These are phyloP conservation scores for Clathrospora elynae DNA, from an alignment of 2,329 filamentous ascomycete genomes.

Conservation along the genomic window DNA sequence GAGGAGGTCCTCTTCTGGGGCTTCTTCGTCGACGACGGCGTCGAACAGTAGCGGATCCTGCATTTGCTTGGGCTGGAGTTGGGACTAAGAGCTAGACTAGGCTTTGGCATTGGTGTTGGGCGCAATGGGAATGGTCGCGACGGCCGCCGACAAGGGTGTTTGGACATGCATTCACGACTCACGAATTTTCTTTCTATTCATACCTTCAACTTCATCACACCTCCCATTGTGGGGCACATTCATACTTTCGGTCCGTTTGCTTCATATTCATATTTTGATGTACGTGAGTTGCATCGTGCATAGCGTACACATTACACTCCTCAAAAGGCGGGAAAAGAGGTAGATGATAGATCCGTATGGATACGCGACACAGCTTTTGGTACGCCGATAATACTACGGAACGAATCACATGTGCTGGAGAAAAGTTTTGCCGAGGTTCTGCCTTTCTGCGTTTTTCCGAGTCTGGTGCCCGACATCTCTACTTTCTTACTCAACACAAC, in stretches of 20 bases:
- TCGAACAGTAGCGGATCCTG: conserved; percentile 23
- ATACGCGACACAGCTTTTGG: conserved; percentile 18
- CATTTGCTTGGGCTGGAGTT: conserved; percentile 31
- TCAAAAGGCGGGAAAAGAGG: conserved; percentile 26
- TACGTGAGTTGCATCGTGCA: conserved; percentile 29
- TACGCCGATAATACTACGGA: conserved; percentile 22
- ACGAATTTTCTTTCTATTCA: conserved; percentile 40
- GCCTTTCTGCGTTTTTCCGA: conserved; percentile 17
- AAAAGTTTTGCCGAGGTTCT: conserved; percentile 23
- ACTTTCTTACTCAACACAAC: conserved; percentile 4
- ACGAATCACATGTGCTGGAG: conserved; percentile 31
- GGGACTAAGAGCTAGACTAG: conserved; percentile 30
- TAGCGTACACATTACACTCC: conserved; percentile 22
- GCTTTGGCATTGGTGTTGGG: conserved; percentile 42
- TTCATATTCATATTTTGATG: conserved; percentile 22
- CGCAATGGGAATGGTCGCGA: conserved; percentile 26
- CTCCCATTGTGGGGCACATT: conserved; percentile 12
- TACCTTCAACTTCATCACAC: conserved; percentile 16
- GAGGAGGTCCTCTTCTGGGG: conserved; percentile 46
- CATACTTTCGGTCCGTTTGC: conserved; percentile 16
- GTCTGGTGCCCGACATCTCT: conserved; percentile 8
- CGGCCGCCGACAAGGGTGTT: conserved; percentile 29
- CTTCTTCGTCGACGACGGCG: conserved; percentile 42
- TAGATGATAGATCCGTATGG: conserved; percentile 32
- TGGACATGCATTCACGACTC: conserved; percentile 38